phyloP scores from a whole-genome alignment of 2,329 filamentous ascomycete species.

The Rhinocladiella similis region DNA sequence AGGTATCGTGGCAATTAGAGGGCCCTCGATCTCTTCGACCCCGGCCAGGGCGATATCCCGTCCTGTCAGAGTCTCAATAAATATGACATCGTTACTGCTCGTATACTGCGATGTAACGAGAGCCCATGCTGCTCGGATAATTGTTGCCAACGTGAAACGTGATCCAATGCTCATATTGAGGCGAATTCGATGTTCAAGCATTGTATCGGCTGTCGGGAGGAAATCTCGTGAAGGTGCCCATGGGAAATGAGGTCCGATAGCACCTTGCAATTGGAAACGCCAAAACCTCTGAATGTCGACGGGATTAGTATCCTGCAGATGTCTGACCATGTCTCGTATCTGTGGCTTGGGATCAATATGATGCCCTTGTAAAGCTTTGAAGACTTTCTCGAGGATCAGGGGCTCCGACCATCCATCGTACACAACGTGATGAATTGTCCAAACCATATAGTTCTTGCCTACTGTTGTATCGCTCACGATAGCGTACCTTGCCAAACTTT shows the following conservation, averaged over 20 bases:
- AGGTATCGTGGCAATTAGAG: slow-evolving; percentile 46
- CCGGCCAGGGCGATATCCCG: slow-evolving; percentile 46
- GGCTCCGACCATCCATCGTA: slow-evolving; percentile 53
- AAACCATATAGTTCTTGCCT: slow-evolving; percentile 43
- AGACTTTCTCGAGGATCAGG: slow-evolving; percentile 39
- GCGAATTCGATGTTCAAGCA: slow-evolving; percentile 45
- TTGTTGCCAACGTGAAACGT: slow-evolving; percentile 46
- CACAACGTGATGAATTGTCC: slow-evolving; percentile 53
- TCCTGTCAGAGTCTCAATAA: slow-evolving; percentile 53
- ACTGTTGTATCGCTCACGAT: slow-evolving; percentile 34
- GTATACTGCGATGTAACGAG: slow-evolving; percentile 48
- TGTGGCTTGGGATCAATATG: slow-evolving; percentile 14
- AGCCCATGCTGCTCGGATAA: slow-evolving; percentile 52
- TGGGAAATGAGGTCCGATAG: slow-evolving; percentile 52
- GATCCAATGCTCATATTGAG: slow-evolving; percentile 29
- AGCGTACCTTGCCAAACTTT: slow-evolving; percentile 36
- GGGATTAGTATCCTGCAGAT: slow-evolving; percentile 46
- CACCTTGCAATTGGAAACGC: slow-evolving; percentile 46
- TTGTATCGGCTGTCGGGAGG: slow-evolving; percentile 44
- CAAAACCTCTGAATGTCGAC: slow-evolving; percentile 48
- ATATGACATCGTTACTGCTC: slow-evolving; percentile 47
- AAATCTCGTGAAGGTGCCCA: slow-evolving; percentile 49
- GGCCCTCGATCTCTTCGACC: slow-evolving; percentile 51
- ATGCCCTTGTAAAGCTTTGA: slow-evolving; percentile 35
- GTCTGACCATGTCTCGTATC: slow-evolving; percentile 52